These are phyloP conservation scores for Phyllostachys edulis DNA, from an alignment of 176 grass and related monocot genomes.

Conservation along the genomic window DNA sequence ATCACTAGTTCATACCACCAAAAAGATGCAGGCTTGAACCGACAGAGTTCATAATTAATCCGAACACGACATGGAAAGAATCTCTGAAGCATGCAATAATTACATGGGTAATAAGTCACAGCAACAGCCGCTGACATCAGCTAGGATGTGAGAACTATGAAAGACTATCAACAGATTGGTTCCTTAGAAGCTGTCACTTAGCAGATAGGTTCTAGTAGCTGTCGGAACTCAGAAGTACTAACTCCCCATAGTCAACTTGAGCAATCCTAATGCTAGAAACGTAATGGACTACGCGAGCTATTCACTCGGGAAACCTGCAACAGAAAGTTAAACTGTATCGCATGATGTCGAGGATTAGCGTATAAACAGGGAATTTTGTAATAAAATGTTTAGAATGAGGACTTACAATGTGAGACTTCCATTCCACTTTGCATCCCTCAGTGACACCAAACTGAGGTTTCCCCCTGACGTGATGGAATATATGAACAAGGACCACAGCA, in stretches of 20 bases:
- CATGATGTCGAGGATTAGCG: background rate
- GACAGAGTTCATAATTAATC: too few species aligned
- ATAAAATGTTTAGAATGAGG: background rate
- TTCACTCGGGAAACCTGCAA: slow-evolving; percentile 52
- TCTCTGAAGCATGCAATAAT: slow-evolving; percentile 17
- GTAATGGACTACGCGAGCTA: background rate
- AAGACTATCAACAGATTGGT: slow-evolving; percentile 4
- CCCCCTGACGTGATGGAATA: slow-evolving; percentile 72
- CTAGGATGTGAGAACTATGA: background rate
- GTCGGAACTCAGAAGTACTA: background rate
- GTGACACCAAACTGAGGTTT: slow-evolving; percentile 57
- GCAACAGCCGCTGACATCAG: background rate
- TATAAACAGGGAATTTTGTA: background rate
- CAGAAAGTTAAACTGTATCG: background rate
- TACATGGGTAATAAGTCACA: slow-evolving; percentile 20
- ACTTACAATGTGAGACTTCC: slow-evolving; percentile 93
- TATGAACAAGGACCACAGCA: slow-evolving; percentile 82
- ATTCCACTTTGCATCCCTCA: slow-evolving; percentile 60
- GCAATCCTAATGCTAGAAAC: slow-evolving; percentile 20
- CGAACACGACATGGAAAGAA: too few species aligned
- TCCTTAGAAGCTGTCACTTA: background rate
- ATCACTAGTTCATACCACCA: background rate
- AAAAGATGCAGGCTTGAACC: background rate
- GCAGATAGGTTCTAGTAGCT: background rate
- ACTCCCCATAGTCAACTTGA: background rate